Evolutionary conservation across 495 filamentous ascomycete genomes (phyloP), one percentile per base, ranked within the genome.

Genomic region (Aeminium ludgeri): DNA sequence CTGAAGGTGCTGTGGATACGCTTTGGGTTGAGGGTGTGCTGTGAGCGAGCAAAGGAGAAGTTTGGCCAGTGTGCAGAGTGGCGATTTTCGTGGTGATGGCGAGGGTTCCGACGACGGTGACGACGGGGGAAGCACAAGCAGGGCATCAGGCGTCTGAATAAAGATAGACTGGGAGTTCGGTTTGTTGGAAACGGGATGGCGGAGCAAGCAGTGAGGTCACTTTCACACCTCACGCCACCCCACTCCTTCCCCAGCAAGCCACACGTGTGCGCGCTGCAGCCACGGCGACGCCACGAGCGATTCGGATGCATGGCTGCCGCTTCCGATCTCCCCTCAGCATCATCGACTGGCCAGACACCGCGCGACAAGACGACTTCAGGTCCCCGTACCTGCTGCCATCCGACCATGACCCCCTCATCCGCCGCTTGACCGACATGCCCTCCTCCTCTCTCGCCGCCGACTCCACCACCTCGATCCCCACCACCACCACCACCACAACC

Each of bases 51-150:
- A 30, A 43, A 49, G 10, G 34, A 44, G 36, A 49, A 49, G 41
- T 49, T 49, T 12, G 46, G 41, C 40, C 46, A 49, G 35, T 49
- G 46, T 30, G 40, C 38, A 40, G 30, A 30, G 16, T 7, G 5
- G 13, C 27, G 30, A 32, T 46, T 31, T 25, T 3, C 37, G 6
- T 12, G 12, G 7, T 11, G 11, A 13, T 16, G 31, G 16, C 30
- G 34, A 32, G 34, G 35, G 11, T 25, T n/a, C n/a, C n/a, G n/a
- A n/a, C n/a, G n/a, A n/a, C n/a, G n/a, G n/a, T n/a, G n/a, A n/a
- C n/a, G n/a, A n/a, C n/a, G n/a, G 12, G 34, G 34, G 6, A 36
- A 36, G 27, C 44, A 46, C 5, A 41, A 8, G 30, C 43, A 46
- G 37, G 16, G 10, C 43, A 46, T 40, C 8, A 20, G n/a, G 28